Evolutionary conservation across 192 early-diverging fungal species (phyloP).

Genomic region (Coemansia sp.): DNA sequence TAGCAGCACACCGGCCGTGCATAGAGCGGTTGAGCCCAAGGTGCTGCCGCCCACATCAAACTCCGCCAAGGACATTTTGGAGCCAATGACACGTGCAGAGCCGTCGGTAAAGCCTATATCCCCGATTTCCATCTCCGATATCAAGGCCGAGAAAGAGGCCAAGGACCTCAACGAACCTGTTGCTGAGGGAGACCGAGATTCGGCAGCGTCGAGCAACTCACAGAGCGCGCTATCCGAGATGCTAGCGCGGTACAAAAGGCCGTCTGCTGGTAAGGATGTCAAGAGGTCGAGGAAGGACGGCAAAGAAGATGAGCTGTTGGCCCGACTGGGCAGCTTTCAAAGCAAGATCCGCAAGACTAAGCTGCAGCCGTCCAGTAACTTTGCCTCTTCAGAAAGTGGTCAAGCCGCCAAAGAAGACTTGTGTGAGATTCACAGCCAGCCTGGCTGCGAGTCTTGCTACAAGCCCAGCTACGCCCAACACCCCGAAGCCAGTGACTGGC

Average conservation of each 20-base stretch:
- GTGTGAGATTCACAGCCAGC: slow-evolving; percentile 70
- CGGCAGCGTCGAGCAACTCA: not conserved
- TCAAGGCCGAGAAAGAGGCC: not conserved
- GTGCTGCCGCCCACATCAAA: not conserved
- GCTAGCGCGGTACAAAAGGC: slow-evolving; percentile 14
- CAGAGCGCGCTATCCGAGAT: slow-evolving; percentile 12
- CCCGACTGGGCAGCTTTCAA: slow-evolving; percentile 30
- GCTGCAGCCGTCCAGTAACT: slow-evolving; percentile 19
- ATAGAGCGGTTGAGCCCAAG: not conserved
- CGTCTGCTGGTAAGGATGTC: not conserved
- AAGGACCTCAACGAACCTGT: not conserved
- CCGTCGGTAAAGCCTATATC: not conserved
- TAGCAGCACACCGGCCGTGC: slow-evolving; percentile 5
- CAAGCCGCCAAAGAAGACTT: slow-evolving; percentile 41
- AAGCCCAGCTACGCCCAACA: not conserved
- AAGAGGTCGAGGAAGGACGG: slow-evolving; percentile 21
- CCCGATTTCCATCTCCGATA: slow-evolving; percentile 4
- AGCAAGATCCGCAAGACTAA: slow-evolving; percentile 58
- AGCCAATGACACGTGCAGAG: not conserved
- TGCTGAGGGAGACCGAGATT: not conserved
- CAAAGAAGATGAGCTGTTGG: slow-evolving; percentile 56
- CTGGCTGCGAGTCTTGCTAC: slow-evolving; percentile 68
- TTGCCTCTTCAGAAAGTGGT: slow-evolving; percentile 12
- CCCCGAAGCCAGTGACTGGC: slow-evolving; percentile 62
- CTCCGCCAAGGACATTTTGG: not conserved